Conservation (phyloP, 257 asterid species). For the Solanum ossicruentum region DNA sequence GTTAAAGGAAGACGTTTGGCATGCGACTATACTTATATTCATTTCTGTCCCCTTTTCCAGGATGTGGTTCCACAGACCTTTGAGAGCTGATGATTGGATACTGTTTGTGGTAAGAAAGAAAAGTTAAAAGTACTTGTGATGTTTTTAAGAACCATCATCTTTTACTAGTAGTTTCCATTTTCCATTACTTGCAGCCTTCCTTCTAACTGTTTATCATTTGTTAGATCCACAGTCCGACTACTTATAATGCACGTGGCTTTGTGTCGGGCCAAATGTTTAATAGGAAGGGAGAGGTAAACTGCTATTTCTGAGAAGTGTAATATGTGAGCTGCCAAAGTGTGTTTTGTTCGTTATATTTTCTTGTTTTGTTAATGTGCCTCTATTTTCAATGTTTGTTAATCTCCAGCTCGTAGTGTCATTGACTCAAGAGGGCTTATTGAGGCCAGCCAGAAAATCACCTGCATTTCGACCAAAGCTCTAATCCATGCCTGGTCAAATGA, state of each 20-base stretch:
- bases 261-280: conserved; percentile 76
- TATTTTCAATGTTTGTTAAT: not conserved
- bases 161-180: not conserved
- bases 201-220: not conserved
- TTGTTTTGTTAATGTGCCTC: not conserved
- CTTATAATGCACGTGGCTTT: conserved; percentile 76
- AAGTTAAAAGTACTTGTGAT: not conserved
- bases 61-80: conserved; percentile 93
- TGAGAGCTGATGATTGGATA: conserved; percentile 96
- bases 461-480: conserved; percentile 42
- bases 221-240: conserved; percentile 70
- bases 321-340: not conserved
- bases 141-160: not conserved
- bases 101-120: conserved; percentile 65
- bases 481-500: not conserved
- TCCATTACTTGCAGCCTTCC: not conserved
- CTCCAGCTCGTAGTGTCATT: conserved; percentile 60
- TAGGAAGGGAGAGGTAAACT: conserved; percentile 68
- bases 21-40: not conserved
- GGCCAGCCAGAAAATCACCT: conserved; percentile 24
- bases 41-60: conserved; percentile 20
- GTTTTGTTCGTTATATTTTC: not conserved
- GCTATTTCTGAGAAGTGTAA: not conserved
- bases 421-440: conserved; percentile 88
- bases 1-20: not conserved